Evolutionary conservation across 805 yeast genomes (phyloP).

Genomic region (Candida yuanshanica): DNA sequence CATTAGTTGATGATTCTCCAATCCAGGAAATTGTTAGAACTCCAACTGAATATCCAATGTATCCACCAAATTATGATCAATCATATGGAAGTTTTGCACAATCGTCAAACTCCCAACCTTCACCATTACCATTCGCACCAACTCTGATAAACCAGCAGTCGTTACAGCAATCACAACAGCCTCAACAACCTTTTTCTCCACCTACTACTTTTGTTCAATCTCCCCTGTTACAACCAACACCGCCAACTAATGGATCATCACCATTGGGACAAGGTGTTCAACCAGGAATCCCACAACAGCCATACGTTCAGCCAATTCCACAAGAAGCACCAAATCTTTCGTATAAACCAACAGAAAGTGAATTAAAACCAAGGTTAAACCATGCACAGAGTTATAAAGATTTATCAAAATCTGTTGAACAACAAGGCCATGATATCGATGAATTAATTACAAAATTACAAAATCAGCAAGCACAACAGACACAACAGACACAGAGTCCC

Average conservation of each 20-base stretch:
- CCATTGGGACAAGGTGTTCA: neutral
- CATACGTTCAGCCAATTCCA: neutral
- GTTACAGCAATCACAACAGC: neutral
- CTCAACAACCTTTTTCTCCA: neutral
- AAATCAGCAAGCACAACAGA: too few relatives aligned
- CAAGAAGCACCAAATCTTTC: neutral
- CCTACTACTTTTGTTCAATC: neutral
- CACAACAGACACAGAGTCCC: conserved; percentile 2
- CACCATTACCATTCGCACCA: too few relatives aligned
- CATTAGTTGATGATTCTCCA: conserved; percentile 14
- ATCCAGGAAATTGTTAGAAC: conserved; percentile 20
- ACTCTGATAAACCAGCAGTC: too few relatives aligned
- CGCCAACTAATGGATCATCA: conserved; percentile 1
- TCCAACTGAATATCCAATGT: conserved; percentile 4
- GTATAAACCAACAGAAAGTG: neutral
- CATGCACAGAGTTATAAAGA: conserved; percentile 10
- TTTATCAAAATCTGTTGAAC: conserved; percentile 19
- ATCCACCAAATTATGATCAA: neutral
- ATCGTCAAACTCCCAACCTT: neutral
- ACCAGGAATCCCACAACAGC: neutral
- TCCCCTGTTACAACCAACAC: neutral
- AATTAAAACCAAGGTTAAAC: neutral
- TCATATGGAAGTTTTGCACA: neutral
- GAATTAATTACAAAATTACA: conserved; percentile 19
- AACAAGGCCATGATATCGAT: conserved; percentile 23